Evolutionary conservation across 805 yeast species (phyloP).

Genomic region (Yamadazyma olivae): DNA sequence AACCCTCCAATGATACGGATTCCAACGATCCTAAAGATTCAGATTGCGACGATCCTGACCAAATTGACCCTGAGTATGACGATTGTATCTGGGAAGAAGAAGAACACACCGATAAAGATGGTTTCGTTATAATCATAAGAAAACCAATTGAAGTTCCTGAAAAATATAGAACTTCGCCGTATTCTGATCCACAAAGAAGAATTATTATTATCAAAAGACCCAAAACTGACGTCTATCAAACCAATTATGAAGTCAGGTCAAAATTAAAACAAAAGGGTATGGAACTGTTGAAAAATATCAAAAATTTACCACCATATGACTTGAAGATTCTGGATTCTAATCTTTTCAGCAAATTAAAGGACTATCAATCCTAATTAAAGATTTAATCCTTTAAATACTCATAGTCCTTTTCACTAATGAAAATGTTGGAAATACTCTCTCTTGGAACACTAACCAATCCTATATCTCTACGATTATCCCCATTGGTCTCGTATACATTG

Average conservation of each 20-base stretch:
- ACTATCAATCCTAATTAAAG: not conserved
- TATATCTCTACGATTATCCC: constrained; percentile 31
- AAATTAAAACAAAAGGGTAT: not conserved
- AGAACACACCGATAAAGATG: constrained; percentile 16
- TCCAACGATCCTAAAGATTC: not conserved
- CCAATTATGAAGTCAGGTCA: not conserved
- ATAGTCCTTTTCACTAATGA: constrained; percentile 16
- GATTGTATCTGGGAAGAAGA: constrained; percentile 21
- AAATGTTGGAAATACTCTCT: constrained; percentile 29
- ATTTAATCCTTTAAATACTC: constrained; percentile 1
- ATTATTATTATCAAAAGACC: constrained; percentile 12
- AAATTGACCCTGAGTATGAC: constrained; percentile 9
- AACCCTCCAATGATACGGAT: not conserved
- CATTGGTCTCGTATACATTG: constrained; percentile 27
- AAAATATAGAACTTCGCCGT: constrained; percentile 11
- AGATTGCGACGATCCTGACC: constrained; percentile 6
- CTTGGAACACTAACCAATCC: constrained; percentile 57
- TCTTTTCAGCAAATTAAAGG: not conserved
- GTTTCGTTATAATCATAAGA: constrained; percentile 16
- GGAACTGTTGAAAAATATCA: no score
- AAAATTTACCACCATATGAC: no score
- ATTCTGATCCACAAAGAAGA: constrained; percentile 9
- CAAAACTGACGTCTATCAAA: not conserved
- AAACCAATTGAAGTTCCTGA: constrained; percentile 18
- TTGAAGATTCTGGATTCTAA: not conserved